Evolutionary conservation across 225 moss, liverwort and hornwort genomes (phyloP).

Genomic region (Sphagnum contortum): DNA sequence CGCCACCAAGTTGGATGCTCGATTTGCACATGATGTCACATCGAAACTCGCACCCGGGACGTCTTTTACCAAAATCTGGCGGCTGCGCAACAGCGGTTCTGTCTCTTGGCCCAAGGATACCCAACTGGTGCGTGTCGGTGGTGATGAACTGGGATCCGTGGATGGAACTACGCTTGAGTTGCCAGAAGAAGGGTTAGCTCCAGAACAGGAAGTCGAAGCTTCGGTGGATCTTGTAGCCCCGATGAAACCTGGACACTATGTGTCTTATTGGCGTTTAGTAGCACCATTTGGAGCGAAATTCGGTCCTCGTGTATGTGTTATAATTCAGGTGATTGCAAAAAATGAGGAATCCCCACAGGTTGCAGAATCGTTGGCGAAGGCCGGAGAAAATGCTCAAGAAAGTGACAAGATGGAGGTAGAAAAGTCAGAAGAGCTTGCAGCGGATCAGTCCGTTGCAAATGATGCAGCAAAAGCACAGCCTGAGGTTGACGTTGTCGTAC

Average conservation of each 20-base stretch:
- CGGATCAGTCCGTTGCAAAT: too few relatives aligned
- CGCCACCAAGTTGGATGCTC: slow-evolving; percentile 60
- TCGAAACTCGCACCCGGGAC: slow-evolving; percentile 70
- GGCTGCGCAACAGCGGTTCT: slow-evolving; percentile 79
- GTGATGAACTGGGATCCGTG: slow-evolving; percentile 63
- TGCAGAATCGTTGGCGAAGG: slow-evolving; percentile 27
- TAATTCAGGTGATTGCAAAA: slow-evolving; percentile 65
- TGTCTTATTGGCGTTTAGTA: slow-evolving; percentile 84
- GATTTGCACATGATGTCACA: slow-evolving; percentile 91
- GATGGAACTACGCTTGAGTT: slow-evolving; percentile 30
- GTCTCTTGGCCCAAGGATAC: slow-evolving; percentile 62
- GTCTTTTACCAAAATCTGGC: slow-evolving; percentile 85
- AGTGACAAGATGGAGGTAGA: slow-evolving; percentile 24
- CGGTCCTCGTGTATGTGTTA: slow-evolving; percentile 89
- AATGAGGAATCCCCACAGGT: slow-evolving; percentile 52
- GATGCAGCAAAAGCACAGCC: too few relatives aligned
- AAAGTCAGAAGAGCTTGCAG: not conserved
- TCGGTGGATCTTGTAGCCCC: slow-evolving; percentile 74
- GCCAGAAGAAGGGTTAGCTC: slow-evolving; percentile 51
- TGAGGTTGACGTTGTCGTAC: too few relatives aligned
- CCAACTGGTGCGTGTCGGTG: slow-evolving; percentile 69
- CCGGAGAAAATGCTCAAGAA: not conserved
- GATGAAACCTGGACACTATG: slow-evolving; percentile 75
- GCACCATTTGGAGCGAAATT: slow-evolving; percentile 80
- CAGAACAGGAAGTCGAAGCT: slow-evolving; percentile 64